A percentile compares a stretch with the other conserved stretches of the same genome.
phyloP scores from a whole-genome alignment of 257 asterid genomes.

The Verbascum thapsus region DNA sequence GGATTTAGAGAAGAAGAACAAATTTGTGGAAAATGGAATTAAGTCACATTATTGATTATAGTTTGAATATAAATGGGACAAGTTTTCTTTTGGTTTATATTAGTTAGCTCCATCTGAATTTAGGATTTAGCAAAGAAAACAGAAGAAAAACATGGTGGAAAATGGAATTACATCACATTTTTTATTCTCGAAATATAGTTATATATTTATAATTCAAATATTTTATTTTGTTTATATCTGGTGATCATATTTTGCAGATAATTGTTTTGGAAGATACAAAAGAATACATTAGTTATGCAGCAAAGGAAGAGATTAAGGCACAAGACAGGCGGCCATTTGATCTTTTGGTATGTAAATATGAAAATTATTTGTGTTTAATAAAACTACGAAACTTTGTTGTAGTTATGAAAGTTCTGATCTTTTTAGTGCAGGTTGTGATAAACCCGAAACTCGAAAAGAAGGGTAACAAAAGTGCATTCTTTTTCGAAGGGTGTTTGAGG shows the following conservation, averaged over 20 bases:
- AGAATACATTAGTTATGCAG: constrained; percentile 69
- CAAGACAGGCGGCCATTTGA: constrained; percentile 77
- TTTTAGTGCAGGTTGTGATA: constrained; percentile 72
- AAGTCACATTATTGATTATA: no score
- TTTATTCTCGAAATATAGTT: background rate
- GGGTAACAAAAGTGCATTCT: constrained; percentile 67
- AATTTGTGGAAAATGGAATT: no score
- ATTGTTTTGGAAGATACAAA: constrained; percentile 85
- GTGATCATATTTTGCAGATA: constrained; percentile 51
- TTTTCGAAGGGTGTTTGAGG: constrained; percentile 97
- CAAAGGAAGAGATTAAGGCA: constrained; percentile 58
- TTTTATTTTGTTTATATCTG: constrained; percentile 1
- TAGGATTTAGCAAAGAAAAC: no score
- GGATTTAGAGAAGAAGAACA: no score
- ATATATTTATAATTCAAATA: no score
- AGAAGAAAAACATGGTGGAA: no score
- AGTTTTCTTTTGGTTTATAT: no score
- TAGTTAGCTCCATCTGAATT: no score
- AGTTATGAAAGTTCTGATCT: constrained; percentile 22
- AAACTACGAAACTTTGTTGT: constrained; percentile 3
- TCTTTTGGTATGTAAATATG: constrained; percentile 67
- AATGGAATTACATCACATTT: background rate
- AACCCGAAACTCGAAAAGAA: constrained; percentile 74
- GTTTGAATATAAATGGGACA: no score
- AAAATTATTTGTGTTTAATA: background rate